Base-by-base conservation (phyloP, 1,284 basidiomycete species). In the Heliocybe sulcata region DNA sequence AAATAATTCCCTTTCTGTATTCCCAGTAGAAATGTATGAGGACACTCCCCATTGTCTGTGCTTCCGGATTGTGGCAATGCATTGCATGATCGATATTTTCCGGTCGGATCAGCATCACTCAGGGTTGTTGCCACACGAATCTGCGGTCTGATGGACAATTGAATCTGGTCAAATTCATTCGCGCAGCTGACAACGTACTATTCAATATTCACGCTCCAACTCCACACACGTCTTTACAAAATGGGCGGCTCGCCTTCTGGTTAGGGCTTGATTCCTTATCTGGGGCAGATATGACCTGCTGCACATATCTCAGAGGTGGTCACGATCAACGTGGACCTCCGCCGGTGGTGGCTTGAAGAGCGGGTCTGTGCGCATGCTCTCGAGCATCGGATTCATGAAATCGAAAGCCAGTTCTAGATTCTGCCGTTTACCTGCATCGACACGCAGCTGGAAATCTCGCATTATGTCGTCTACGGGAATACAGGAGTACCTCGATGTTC, bases 401-500 rank as follows among this genome's bases (percentile, higher is more conserved):
- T 35, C 16, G 38, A 42, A 42, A 16, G 6, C 38, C 3, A 42
- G n/a, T 42, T n/a, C 4, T 12, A 31, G 12, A 31, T 31, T 16
- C n/a, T 42, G 38, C 38, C 38, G 3, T 20, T n/a, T 6, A 9
- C 4, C 38, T 16, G 16, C 19, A 16, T 42, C 4, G 3, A 42
- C 38, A 42, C 38, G 38, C 16, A 42, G 8, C 16, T 20, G 8
- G 38, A 42, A 35, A 35, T 35, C 38, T 42, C 38, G 38, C 6
- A 16, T 42, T n/a, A 42, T 42, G 38, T 42, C 12, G 12, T 6
- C 38, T n/a, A n/a, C 29, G 4, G 29, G 42, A 20, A 45, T 52
- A 3, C 25, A 51, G 12, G 55, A 63, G 53, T 61, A 70, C 53
- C 57, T 66, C n/a, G 67, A 77, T 56, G 70, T 83, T 35, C 61